Conservation (phyloP, 2,329 filamentous ascomycete species). For the Leptosphaerulina australis region DNA sequence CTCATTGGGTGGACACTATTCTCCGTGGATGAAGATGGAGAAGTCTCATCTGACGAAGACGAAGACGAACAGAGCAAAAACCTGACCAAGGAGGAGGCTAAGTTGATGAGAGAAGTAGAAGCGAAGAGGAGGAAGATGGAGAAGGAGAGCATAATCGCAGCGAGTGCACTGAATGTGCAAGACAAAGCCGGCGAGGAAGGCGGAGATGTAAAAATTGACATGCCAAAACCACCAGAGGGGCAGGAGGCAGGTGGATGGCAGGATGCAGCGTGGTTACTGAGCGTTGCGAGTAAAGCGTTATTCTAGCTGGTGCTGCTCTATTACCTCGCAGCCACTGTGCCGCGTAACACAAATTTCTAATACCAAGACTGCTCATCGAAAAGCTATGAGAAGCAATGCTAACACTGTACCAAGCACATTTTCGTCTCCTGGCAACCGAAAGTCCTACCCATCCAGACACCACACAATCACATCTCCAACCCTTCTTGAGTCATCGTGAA, state of each 20-base stretch:
- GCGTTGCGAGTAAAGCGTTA: conserved; percentile 57
- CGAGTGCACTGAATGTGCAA: conserved; percentile 47
- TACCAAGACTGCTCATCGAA: not conserved
- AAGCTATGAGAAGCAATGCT: no score
- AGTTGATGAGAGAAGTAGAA: conserved; percentile 47
- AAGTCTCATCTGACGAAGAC: conserved; percentile 44
- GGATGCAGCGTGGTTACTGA: conserved; percentile 64
- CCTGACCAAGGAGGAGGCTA: conserved; percentile 47
- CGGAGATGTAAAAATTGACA: conserved; percentile 21
- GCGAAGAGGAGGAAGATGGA: conserved; percentile 45
- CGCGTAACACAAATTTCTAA: not conserved
- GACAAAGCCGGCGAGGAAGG: conserved; percentile 27
- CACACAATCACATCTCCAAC: conserved; percentile 68
- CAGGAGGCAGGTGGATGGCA: conserved; percentile 59
- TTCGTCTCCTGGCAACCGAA: not conserved
- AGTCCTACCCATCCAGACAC: conserved; percentile 47
- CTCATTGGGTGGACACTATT: conserved; percentile 65
- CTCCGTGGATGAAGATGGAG: conserved; percentile 58
- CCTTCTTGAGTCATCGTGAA: conserved; percentile 67
- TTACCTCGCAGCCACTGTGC: not conserved
- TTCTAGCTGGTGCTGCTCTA: conserved; percentile 21
- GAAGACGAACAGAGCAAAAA: not conserved
- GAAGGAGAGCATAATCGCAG: conserved; percentile 44
- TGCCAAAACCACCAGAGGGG: conserved; percentile 21
- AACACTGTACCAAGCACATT: not conserved